Conservation (phyloP, 1,284 basidiomycete species). For the Leccinum huronense region DNA sequence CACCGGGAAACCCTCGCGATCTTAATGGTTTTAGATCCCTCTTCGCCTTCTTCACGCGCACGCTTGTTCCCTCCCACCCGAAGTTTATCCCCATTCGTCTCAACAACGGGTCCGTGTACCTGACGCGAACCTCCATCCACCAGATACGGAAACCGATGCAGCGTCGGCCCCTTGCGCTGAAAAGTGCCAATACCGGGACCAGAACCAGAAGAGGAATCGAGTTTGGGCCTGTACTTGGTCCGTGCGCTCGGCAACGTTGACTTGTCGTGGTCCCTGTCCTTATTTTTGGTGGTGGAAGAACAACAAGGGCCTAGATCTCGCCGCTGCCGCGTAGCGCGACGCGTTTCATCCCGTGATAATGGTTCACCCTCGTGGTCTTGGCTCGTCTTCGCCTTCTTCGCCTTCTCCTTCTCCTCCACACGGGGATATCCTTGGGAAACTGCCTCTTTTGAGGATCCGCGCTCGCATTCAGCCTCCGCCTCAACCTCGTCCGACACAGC, state of each 20-base stretch:
- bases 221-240: slow-evolving; percentile 32
- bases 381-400: neutral
- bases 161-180: slow-evolving; percentile 20
- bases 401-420: slow-evolving; percentile 3
- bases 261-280: slow-evolving; percentile 1
- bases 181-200: neutral
- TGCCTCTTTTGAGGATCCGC: slow-evolving; percentile 24
- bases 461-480: slow-evolving; percentile 8
- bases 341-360: slow-evolving; percentile 14
- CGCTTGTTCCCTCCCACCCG: neutral
- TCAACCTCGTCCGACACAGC: neutral
- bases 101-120: slow-evolving; percentile 10
- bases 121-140: slow-evolving; percentile 12
- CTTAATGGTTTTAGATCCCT: neutral
- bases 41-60: neutral
- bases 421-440: slow-evolving; percentile 14
- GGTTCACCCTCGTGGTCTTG: slow-evolving; percentile 6
- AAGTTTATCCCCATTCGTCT: slow-evolving; percentile 11
- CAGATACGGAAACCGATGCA: slow-evolving; percentile 23
- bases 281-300: neutral
- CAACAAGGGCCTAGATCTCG: neutral
- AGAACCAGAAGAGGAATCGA: slow-evolving; percentile 5
- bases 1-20: neutral
- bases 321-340: slow-evolving; percentile 5
- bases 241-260: slow-evolving; percentile 27